Percentiles rank a stretch among this genome's conserved stretches.
Evolutionary conservation across 164 flowering plant species (phyloP).

Genomic region (Aristolochia fimbriata): DNA sequence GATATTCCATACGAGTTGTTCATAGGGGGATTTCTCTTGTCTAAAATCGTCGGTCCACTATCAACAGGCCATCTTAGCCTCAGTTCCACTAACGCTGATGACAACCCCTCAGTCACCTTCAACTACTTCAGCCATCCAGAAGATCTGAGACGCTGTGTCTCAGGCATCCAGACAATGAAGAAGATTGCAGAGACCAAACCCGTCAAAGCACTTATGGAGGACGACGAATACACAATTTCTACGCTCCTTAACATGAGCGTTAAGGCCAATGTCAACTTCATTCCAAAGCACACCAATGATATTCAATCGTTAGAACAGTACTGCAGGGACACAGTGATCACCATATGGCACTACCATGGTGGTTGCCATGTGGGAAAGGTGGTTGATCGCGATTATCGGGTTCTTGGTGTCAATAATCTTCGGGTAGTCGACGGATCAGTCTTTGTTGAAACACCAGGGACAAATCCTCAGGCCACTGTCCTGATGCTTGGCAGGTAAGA

Average conservation of each 20-base stretch:
- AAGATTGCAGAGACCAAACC: conserved; percentile 38
- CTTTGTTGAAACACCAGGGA: conserved; percentile 58
- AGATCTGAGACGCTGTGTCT: conserved; percentile 60
- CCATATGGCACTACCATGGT: conserved; percentile 94
- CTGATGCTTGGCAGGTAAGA: conserved; percentile 87
- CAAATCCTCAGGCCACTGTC: conserved; percentile 90
- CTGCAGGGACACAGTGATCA: conserved; percentile 77
- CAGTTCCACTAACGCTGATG: conserved; percentile 44
- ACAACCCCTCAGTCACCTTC: conserved; percentile 79
- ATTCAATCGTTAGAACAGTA: conserved; percentile 61
- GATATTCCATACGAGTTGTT: conserved; percentile 58
- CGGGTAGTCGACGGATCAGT: conserved; percentile 68
- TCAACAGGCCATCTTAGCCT: conserved; percentile 60
- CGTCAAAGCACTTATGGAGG: conserved; percentile 34
- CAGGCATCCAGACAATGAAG: conserved; percentile 49
- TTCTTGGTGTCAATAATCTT: conserved; percentile 51
- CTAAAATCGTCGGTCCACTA: conserved; percentile 53
- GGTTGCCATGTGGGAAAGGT: conserved; percentile 73
- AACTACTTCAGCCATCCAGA: conserved; percentile 76
- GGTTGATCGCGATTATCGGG: conserved; percentile 35
- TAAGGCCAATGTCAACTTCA: conserved; percentile 65
- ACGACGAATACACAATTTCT: conserved; percentile 24
- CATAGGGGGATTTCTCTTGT: conserved; percentile 77
- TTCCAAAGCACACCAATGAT: conserved; percentile 66
- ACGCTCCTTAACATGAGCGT: conserved; percentile 59